phyloP scores from a whole-genome alignment of 2,329 filamentous ascomycete genomes.

The Venturia oleaginea region DNA sequence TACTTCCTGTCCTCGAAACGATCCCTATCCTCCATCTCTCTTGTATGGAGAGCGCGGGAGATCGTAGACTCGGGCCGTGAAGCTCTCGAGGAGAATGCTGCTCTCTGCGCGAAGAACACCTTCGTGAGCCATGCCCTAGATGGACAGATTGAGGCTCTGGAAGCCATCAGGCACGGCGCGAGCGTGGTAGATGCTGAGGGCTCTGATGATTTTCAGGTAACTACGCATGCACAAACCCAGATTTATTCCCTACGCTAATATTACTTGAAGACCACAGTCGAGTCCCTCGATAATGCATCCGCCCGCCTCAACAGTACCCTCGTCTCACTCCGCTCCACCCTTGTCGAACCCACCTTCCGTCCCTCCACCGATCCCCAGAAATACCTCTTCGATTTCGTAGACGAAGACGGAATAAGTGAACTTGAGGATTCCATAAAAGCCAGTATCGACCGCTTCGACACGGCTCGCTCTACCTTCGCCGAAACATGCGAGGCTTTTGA shows the following conservation, averaged over 20 bases:
- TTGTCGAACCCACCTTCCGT: constrained; percentile 55
- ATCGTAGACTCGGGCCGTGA: constrained; percentile 68
- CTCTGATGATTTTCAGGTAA: constrained; percentile 35
- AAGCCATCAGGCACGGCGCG: constrained; percentile 35
- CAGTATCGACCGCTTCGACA: constrained; percentile 63
- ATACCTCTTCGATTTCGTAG: constrained; percentile 66
- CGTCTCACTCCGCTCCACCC: constrained; percentile 52
- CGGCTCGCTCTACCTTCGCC: constrained; percentile 51
- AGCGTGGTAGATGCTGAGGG: constrained; percentile 33
- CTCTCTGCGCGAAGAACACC: constrained; percentile 49
- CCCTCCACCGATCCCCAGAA: constrained; percentile 42
- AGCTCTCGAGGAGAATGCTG: constrained; percentile 68
- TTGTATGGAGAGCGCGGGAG: constrained; percentile 79
- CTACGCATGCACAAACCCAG: constrained; percentile 12
- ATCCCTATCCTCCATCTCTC: constrained; percentile 72
- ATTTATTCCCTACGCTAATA: neutral
- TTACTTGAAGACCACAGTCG: constrained; percentile 42
- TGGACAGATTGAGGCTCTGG: constrained; percentile 35
- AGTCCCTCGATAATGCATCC: constrained; percentile 58
- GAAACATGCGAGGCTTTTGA: constrained; percentile 58
- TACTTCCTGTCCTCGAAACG: constrained; percentile 82
- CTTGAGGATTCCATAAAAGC: constrained; percentile 59
- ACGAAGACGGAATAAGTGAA: constrained; percentile 58
- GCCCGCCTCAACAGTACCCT: constrained; percentile 57
- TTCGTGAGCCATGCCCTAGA: constrained; percentile 34